These are phyloP conservation scores for Orbilia brochopaga DNA, from an alignment of 2,329 filamentous ascomycete genomes.

Conservation along the genomic window DNA sequence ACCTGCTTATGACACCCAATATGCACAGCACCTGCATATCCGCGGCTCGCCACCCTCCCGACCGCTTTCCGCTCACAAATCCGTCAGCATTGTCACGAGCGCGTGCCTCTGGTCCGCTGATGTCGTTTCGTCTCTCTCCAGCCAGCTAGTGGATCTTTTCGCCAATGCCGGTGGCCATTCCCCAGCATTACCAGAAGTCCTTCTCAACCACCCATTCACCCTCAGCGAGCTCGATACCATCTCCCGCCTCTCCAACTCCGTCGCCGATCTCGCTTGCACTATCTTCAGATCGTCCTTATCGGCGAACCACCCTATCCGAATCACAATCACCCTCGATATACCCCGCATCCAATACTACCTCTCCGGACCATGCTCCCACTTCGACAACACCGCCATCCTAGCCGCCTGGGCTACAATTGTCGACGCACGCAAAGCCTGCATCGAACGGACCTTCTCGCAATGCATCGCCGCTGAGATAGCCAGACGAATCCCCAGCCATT, in stretches of 20 bases:
- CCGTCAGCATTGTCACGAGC: constrained; percentile 22
- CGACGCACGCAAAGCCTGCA: constrained; percentile 20
- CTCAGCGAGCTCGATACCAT: constrained; percentile 38
- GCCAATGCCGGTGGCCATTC: not conserved
- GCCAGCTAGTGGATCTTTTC: constrained; percentile 9
- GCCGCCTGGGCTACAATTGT: constrained; percentile 25
- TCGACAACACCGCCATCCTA: constrained; percentile 16
- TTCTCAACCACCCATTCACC: constrained; percentile 21
- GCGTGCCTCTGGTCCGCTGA: constrained; percentile 42
- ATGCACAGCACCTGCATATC: constrained; percentile 36
- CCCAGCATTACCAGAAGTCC: not conserved
- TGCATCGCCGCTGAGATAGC: constrained; percentile 29
- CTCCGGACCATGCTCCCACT: constrained; percentile 34
- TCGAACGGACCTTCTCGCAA: constrained; percentile 24
- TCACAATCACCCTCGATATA: constrained; percentile 39
- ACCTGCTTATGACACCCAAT: not conserved
- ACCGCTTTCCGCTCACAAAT: constrained; percentile 14
- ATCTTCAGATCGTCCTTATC: constrained; percentile 4
- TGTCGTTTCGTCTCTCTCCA: constrained; percentile 27
- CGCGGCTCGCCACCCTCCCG: constrained; percentile 34
- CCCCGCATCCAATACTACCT: constrained; percentile 49
- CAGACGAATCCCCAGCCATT: not conserved
- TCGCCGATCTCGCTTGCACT: constrained; percentile 40
- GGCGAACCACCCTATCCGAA: not conserved
- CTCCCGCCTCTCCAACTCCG: constrained; percentile 37